phyloP scores from a whole-genome alignment of 2,329 filamentous ascomycete species.

The Exophiala dermatitidis region DNA sequence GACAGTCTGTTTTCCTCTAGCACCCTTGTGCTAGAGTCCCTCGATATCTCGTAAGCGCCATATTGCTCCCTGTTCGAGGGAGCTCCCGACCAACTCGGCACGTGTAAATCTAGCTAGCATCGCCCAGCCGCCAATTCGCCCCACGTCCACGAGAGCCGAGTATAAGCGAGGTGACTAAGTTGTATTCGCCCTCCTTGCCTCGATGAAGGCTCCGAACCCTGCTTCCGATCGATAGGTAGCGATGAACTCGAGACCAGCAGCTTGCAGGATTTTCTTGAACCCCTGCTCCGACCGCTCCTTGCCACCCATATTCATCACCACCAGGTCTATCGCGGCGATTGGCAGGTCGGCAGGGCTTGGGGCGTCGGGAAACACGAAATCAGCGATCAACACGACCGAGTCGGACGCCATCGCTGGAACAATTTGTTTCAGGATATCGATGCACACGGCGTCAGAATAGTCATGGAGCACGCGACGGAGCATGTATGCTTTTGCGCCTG shows the following conservation, averaged over 20 bases:
- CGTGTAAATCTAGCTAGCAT: too few relatives aligned
- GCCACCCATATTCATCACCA: slow-evolving; percentile 28
- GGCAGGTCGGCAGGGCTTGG: slow-evolving; percentile 20
- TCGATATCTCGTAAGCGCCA: too few relatives aligned
- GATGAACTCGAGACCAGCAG: slow-evolving; percentile 24
- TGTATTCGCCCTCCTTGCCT: slow-evolving; percentile 14
- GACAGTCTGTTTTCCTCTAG: too few relatives aligned
- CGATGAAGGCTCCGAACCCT: slow-evolving; percentile 25
- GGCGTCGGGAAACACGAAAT: slow-evolving; percentile 28
- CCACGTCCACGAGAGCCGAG: too few relatives aligned
- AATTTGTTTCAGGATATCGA: slow-evolving; percentile 26
- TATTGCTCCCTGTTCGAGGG: too few relatives aligned
- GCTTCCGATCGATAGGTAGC: slow-evolving; percentile 24
- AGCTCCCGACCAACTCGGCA: too few relatives aligned
- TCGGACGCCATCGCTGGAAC: slow-evolving; percentile 24
- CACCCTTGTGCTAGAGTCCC: too few relatives aligned
- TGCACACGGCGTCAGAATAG: slow-evolving; percentile 23
- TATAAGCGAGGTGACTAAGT: too few relatives aligned
- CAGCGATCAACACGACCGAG: slow-evolving; percentile 27
- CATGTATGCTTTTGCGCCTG: slow-evolving; percentile 29
- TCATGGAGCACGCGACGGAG: slow-evolving; percentile 32
- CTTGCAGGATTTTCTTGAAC: slow-evolving; percentile 26
- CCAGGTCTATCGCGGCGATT: slow-evolving; percentile 27
- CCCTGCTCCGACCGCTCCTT: slow-evolving; percentile 28
- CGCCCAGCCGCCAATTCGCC: too few relatives aligned